Base-by-base conservation (phyloP, 768 basidiomycete genomes). In the Russula sp. region DNA sequence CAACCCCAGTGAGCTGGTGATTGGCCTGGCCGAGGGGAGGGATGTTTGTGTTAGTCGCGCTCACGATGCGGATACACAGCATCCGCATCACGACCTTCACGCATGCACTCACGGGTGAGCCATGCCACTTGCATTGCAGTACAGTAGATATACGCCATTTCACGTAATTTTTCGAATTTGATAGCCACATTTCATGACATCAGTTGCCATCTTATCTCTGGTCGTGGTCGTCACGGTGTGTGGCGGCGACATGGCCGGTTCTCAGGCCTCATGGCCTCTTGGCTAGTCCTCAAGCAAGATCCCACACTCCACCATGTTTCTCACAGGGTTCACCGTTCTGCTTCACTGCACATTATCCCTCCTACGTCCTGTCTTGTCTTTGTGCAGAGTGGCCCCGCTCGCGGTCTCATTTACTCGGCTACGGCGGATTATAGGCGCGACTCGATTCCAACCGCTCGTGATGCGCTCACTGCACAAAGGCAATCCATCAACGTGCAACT, bases 391-490 rank as follows among this genome's bases (percentile, higher is more conserved):
- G 7, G 20, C 58, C 42, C 48, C 10, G 54, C 59, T 18, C 69
- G 62, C n/a, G 55, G 76, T 6, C 68, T 78, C 44, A 73, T 79
- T 20, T 79, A 76, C 67, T 79, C 79, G 13, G 75, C 76, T 7
- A 80, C 77, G 6, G 72, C 72, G 16, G 80, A 78, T 40, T 83
- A 76, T 71, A 71, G 80, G 30, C 82, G 83, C 70, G 81, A 82
- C 65, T 78, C 78, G 3, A 83, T 83, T 55, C 80, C 81, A 0
- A 78, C 77, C n/a, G 80, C 81, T 1, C 77, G 80, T 32, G 69
- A 77, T 51, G 77, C 78, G 9, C 70, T 83, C 26, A 73, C 72
- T 32, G 54, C 67, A 5, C 63, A 68, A 11, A 75, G 74, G 1
- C 54, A 70, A 1, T 53, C 67, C 11, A 73, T 76, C 65, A 72